phyloP scores from a whole-genome alignment of 768 basidiomycete species.

The Boletus subparvulus region DNA sequence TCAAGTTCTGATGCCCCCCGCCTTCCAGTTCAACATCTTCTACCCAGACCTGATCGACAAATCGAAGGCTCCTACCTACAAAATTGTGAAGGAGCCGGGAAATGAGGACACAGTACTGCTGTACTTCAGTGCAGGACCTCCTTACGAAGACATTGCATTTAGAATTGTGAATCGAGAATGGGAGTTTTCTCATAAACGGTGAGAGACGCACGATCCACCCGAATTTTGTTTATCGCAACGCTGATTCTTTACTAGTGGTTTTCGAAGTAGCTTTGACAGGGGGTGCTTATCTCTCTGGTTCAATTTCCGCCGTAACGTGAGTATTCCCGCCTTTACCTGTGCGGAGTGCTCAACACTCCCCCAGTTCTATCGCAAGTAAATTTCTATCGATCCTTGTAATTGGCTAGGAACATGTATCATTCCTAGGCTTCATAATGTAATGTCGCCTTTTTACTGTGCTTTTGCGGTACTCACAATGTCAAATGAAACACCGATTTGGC shows the following conservation, averaged over 20 bases:
- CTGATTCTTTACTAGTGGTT: slow-evolving; percentile 59
- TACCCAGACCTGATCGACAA: slow-evolving; percentile 99
- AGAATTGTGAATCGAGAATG: slow-evolving; percentile 96
- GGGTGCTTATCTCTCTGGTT: slow-evolving; percentile 96
- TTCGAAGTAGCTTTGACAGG: slow-evolving; percentile 94
- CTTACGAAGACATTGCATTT: slow-evolving; percentile 99
- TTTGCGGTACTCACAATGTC: slow-evolving; percentile 17
- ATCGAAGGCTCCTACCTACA: slow-evolving; percentile 94
- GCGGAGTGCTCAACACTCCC: slow-evolving; percentile 18
- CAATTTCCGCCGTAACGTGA: slow-evolving; percentile 90
- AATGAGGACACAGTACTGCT: slow-evolving; percentile 94
- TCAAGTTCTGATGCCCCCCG: slow-evolving; percentile 12
- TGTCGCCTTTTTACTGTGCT: slow-evolving; percentile 14
- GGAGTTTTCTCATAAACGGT: slow-evolving; percentile 98
- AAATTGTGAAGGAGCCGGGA: slow-evolving; percentile 89
- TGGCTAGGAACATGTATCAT: slow-evolving; percentile 21
- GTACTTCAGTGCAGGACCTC: slow-evolving; percentile 94
- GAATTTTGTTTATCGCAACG: slow-evolving; percentile 12
- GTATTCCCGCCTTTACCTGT: slow-evolving; percentile 31
- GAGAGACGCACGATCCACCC: slow-evolving; percentile 12
- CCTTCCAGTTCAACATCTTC: slow-evolving; percentile 85
- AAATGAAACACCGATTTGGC: slow-evolving; percentile 9
- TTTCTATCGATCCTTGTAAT: slow-evolving; percentile 17
- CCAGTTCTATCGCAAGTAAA: slow-evolving; percentile 81
- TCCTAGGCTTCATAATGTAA: slow-evolving; percentile 29